A percentile compares a stretch with the other conserved stretches of the same genome.
phyloP scores from a whole-genome alignment of 1,284 basidiomycete genomes.

The Trametes hirsuta region DNA sequence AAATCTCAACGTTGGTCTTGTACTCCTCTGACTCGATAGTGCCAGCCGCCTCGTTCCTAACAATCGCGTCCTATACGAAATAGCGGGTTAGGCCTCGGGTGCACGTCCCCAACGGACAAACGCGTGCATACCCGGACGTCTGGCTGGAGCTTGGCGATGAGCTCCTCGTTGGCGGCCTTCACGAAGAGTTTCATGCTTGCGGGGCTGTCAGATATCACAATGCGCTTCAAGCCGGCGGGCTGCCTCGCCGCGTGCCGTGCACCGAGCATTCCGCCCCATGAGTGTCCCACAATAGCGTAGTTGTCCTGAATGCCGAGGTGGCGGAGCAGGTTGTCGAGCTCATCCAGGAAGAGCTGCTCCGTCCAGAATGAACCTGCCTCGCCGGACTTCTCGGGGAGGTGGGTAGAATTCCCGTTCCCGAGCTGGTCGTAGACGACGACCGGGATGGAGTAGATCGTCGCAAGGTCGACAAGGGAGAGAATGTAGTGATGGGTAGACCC shows the following conservation, averaged over 20 bases:
- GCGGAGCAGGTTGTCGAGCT: constrained; percentile 48
- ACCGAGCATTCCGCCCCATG: constrained; percentile 57
- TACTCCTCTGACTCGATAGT: constrained; percentile 52
- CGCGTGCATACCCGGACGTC: constrained; percentile 36
- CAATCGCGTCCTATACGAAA: constrained; percentile 37
- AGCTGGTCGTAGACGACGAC: constrained; percentile 57
- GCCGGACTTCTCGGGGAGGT: constrained; percentile 39
- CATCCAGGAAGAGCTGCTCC: constrained; percentile 49
- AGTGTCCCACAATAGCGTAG: constrained; percentile 51
- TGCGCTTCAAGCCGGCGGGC: constrained; percentile 44
- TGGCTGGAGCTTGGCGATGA: constrained; percentile 40
- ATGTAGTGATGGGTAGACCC: constrained; percentile 48
- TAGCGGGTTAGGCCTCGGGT: background rate
- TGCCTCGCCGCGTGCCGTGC: constrained; percentile 33
- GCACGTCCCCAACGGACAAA: background rate
- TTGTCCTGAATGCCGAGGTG: constrained; percentile 41
- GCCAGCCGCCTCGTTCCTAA: constrained; percentile 50
- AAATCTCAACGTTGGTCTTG: constrained; percentile 45
- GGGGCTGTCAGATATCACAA: constrained; percentile 42
- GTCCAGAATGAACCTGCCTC: constrained; percentile 46
- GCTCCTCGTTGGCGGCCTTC: constrained; percentile 34
- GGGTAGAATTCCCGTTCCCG: constrained; percentile 49
- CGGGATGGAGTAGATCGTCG: constrained; percentile 35
- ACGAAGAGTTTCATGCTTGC: constrained; percentile 37
- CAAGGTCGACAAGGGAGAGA: constrained; percentile 40